Evolutionary conservation across 2,329 filamentous ascomycete genomes (phyloP).

Genomic region (Scopulariopsis brevicaulis): DNA sequence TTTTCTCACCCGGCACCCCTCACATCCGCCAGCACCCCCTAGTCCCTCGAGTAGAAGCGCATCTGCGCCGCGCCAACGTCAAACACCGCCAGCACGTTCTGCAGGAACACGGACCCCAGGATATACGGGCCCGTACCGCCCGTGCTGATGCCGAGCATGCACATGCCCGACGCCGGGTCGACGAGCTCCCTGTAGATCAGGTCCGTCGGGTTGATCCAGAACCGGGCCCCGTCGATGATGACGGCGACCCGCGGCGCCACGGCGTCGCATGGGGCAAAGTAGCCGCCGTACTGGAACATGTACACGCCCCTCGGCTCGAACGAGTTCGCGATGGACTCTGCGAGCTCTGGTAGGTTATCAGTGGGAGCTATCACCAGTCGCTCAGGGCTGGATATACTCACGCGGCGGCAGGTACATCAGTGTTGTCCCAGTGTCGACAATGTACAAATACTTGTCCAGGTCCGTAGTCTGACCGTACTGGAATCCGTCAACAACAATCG

Average conservation of each 20-base stretch:
- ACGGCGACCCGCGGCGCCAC: conserved; percentile 32
- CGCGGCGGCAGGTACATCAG: conserved; percentile 36
- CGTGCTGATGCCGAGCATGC: conserved; percentile 32
- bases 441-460: conserved; percentile 31
- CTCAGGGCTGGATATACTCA: conserved; percentile 15
- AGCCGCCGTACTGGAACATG: conserved; percentile 32
- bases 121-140: conserved; percentile 34
- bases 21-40: not conserved
- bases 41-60: conserved; percentile 24
- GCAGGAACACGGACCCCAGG: conserved; percentile 36
- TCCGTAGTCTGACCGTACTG: conserved; percentile 29
- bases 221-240: conserved; percentile 27
- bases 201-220: conserved; percentile 35
- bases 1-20: not conserved
- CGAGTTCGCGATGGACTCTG: conserved; percentile 31
- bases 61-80: conserved; percentile 33
- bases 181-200: conserved; percentile 30
- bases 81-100: conserved; percentile 37
- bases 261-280: conserved; percentile 36
- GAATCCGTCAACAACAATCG: conserved; percentile 36
- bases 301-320: conserved; percentile 36
- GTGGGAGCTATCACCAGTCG: not conserved
- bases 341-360: conserved; percentile 21
- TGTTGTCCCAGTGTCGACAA: conserved; percentile 40
- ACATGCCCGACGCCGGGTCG: conserved; percentile 33